phyloP scores from a whole-genome alignment of 2,329 filamentous ascomycete genomes.

The Pseudocercospora macadamiae region DNA sequence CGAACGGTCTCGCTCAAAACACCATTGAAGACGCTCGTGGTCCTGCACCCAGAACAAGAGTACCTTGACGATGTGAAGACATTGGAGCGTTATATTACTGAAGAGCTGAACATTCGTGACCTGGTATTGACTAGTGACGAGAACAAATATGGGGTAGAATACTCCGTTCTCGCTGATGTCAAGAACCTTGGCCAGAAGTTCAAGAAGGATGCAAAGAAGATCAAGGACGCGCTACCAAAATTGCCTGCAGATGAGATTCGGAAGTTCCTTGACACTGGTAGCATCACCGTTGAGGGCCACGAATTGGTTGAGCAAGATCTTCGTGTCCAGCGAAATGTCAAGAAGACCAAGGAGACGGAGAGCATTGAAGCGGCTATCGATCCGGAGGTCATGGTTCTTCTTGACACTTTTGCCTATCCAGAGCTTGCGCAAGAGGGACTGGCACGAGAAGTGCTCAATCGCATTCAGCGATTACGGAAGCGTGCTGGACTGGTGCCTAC shows the following conservation, averaged over 20 bases:
- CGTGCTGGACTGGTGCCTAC: constrained; percentile 88
- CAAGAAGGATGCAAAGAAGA: constrained; percentile 88
- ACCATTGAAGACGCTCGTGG: constrained; percentile 83
- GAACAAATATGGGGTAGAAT: constrained; percentile 87
- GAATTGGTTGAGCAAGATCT: constrained; percentile 80
- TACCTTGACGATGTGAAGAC: constrained; percentile 87
- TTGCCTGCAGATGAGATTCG: constrained; percentile 82
- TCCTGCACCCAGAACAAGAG: constrained; percentile 80
- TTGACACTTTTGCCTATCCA: constrained; percentile 81
- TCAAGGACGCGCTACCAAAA: constrained; percentile 84
- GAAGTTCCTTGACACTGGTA: constrained; percentile 71
- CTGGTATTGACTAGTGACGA: constrained; percentile 84
- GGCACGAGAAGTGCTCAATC: constrained; percentile 88
- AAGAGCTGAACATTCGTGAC: constrained; percentile 89
- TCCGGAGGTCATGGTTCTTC: constrained; percentile 84
- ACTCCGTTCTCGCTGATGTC: constrained; percentile 89
- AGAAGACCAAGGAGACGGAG: constrained; percentile 70
- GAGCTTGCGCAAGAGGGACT: constrained; percentile 87
- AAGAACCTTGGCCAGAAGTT: constrained; percentile 94
- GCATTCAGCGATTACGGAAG: constrained; percentile 90
- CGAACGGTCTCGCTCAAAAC: constrained; percentile 85
- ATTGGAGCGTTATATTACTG: constrained; percentile 82
- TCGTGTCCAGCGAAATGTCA: constrained; percentile 76
- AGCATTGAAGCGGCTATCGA: constrained; percentile 86
- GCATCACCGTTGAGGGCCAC: constrained; percentile 84